Evolutionary conservation across 1,284 basidiomycete species (phyloP).

Genomic region (Porodaedalea pini): DNA sequence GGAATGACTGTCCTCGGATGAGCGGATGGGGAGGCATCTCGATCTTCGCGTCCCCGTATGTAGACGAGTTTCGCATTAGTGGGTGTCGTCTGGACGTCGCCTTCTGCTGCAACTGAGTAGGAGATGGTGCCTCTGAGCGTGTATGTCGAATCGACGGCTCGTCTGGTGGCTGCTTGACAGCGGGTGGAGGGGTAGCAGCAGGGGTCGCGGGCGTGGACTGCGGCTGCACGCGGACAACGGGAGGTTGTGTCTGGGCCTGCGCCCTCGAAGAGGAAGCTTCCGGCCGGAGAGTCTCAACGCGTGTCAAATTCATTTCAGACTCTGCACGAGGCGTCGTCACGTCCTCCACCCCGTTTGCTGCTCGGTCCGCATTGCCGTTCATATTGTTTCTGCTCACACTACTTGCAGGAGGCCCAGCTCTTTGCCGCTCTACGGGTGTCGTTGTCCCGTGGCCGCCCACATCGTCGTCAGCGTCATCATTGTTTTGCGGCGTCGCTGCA

Average conservation of each 20-base stretch:
- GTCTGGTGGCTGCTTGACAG: constrained; percentile 22
- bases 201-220: constrained; percentile 25
- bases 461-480: constrained; percentile 32
- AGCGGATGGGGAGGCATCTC: constrained; percentile 61
- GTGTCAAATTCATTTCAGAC: constrained; percentile 31
- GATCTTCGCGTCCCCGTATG: constrained; percentile 10
- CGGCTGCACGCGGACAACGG: constrained; percentile 26
- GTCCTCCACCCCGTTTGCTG: constrained; percentile 21
- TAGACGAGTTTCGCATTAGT: constrained; percentile 11
- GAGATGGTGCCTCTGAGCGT: constrained; percentile 43
- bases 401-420: not conserved
- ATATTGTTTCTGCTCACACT: not conserved
- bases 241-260: constrained; percentile 26
- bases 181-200: constrained; percentile 23
- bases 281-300: constrained; percentile 31
- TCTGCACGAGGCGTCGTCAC: constrained; percentile 35
- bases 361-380: constrained; percentile 25
- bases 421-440: constrained; percentile 1
- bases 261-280: constrained; percentile 23
- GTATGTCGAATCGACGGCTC: constrained; percentile 22
- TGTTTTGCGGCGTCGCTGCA: constrained; percentile 55
- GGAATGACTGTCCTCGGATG: constrained; percentile 65
- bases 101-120: constrained; percentile 31
- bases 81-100: constrained; percentile 13
- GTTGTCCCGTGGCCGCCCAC: constrained; percentile 26